Conservation (phyloP, 2,329 filamentous ascomycete genomes). For the Xylariaceae sp. region DNA sequence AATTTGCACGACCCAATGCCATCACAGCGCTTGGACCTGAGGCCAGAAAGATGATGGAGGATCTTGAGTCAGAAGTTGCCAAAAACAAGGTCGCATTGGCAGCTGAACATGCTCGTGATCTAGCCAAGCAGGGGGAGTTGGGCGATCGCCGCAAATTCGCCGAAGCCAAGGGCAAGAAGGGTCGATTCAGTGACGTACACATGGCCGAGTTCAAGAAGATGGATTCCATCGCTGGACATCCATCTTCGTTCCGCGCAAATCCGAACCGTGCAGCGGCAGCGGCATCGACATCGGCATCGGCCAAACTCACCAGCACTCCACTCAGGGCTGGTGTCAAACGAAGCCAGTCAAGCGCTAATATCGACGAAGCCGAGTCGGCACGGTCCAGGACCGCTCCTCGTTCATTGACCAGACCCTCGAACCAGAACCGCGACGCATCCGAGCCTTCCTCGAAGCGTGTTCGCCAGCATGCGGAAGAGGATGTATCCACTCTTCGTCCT, state of each 20-base stretch:
- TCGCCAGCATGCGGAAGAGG: slow-evolving; percentile 62
- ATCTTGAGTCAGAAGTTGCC: slow-evolving; percentile 65
- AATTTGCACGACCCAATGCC: slow-evolving; percentile 46
- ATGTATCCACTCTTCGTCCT: slow-evolving; percentile 61
- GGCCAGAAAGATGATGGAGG: slow-evolving; percentile 56
- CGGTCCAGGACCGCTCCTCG: slow-evolving; percentile 29
- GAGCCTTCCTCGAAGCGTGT: slow-evolving; percentile 60
- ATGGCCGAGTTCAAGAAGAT: slow-evolving; percentile 92
- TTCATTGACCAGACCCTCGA: slow-evolving; percentile 20
- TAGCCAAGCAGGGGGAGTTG: slow-evolving; percentile 39
- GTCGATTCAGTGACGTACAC: slow-evolving; percentile 79
- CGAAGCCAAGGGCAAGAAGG: slow-evolving; percentile 68
- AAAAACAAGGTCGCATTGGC: slow-evolving; percentile 65
- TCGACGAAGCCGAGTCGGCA: slow-evolving; percentile 54
- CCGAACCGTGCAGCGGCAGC: slow-evolving; percentile 39
- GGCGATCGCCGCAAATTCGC: slow-evolving; percentile 64
- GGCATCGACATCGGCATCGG: slow-evolving; percentile 40
- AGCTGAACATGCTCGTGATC: slow-evolving; percentile 54
- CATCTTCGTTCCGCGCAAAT: slow-evolving; percentile 67
- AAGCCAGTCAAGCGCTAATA: slow-evolving; percentile 52
- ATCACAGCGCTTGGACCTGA: slow-evolving; percentile 56
- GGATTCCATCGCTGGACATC: slow-evolving; percentile 87
- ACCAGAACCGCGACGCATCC: slow-evolving; percentile 28
- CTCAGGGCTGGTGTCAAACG: slow-evolving; percentile 38
- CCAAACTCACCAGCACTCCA: slow-evolving; percentile 45